Evolutionary conservation across 345 rosid species (phyloP).

Genomic region (Rhizophora mangle): DNA sequence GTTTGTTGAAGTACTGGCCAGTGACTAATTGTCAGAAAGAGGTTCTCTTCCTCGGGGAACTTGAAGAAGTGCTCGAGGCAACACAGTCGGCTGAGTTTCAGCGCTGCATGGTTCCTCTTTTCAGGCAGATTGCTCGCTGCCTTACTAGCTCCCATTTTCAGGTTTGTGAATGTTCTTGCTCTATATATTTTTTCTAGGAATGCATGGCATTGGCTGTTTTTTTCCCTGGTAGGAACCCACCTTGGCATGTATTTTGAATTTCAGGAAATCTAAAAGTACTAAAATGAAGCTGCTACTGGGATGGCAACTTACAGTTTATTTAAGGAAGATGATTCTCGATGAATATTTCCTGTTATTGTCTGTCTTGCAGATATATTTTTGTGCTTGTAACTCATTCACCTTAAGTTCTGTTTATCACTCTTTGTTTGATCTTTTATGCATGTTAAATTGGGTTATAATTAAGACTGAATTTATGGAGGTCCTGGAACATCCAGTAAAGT

Average conservation of each 20-base stretch:
- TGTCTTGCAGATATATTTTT: neutral
- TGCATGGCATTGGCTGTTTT: neutral
- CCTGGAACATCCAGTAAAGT: too few relatives aligned
- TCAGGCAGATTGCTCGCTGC: slow-evolving; percentile 76
- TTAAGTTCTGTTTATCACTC: neutral
- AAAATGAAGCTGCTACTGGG: neutral
- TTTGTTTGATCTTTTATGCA: neutral
- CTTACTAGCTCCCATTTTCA: slow-evolving; percentile 88
- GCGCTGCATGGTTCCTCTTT: slow-evolving; percentile 79
- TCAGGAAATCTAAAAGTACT: neutral
- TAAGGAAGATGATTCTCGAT: neutral
- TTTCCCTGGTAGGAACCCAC: too few relatives aligned
- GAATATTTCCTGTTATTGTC: neutral
- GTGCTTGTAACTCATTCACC: neutral
- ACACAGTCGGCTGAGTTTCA: slow-evolving; percentile 84
- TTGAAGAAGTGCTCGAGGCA: slow-evolving; percentile 89
- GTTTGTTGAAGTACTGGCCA: slow-evolving; percentile 89
- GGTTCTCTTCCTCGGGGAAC: slow-evolving; percentile 86
- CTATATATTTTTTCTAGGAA: neutral
- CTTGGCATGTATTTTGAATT: neutral
- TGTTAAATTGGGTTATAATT: neutral
- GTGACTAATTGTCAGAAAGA: slow-evolving; percentile 81
- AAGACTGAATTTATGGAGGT: neutral
- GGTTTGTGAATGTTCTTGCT: slow-evolving; percentile 36
- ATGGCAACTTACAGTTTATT: neutral